A percentile compares a stretch with the other conserved stretches of the same genome.
Evolutionary conservation across 768 basidiomycete species (phyloP).

Genomic region (Mycena kentingensis): DNA sequence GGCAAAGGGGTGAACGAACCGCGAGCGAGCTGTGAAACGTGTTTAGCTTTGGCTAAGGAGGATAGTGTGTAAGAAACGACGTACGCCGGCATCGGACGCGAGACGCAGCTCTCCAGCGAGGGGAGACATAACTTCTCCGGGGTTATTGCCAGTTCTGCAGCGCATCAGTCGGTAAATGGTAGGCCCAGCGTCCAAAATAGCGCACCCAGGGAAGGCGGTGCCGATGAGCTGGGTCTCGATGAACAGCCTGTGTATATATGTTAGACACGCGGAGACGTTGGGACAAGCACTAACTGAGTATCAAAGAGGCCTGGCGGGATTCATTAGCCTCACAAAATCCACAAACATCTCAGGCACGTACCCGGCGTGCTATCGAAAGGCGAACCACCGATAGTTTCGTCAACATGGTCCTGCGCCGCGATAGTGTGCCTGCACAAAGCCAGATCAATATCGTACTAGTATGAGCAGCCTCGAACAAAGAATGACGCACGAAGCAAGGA

Average conservation of each 20-base stretch:
- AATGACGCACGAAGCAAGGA: no score
- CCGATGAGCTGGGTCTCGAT: slow-evolving; percentile 29
- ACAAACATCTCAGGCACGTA: neutral
- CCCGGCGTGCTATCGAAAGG: neutral
- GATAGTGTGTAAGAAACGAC: no score
- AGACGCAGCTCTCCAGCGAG: no score
- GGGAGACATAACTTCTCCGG: no score
- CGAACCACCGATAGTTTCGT: slow-evolving; percentile 24
- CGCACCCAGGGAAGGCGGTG: slow-evolving; percentile 29
- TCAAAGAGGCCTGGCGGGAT: slow-evolving; percentile 32
- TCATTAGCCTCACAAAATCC: slow-evolving; percentile 3
- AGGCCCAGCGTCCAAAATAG: slow-evolving; percentile 28
- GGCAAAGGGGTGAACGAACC: no score
- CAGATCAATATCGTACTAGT: no score
- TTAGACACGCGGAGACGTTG: neutral
- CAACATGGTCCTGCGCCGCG: slow-evolving; percentile 26
- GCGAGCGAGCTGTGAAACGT: no score
- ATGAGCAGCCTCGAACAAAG: no score
- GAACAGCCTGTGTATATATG: neutral
- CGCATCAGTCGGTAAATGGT: slow-evolving; percentile 35
- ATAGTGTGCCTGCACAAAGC: slow-evolving; percentile 34
- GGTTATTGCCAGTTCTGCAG: no score
- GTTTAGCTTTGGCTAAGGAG: no score
- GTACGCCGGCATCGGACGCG: no score
- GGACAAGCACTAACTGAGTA: slow-evolving; percentile 30